Evolutionary conservation across 208 protist genomes (phyloP), one percentile per base, ranked within the genome.

Genomic region (Angomonas deanei): DNA sequence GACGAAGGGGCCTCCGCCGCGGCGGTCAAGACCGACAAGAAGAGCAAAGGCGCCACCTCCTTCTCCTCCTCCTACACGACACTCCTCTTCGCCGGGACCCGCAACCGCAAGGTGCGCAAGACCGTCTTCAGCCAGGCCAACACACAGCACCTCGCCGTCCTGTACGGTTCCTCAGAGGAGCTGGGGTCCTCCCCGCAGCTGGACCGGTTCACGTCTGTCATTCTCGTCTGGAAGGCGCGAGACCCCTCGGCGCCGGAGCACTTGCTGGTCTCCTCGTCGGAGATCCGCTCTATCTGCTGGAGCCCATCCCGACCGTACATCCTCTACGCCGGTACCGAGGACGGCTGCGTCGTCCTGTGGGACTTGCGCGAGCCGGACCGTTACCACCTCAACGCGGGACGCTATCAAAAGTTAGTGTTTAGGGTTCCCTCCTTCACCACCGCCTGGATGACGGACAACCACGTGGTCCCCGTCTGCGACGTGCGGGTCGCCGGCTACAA

Each of bases 151-250:
- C 27, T 91, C 10, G 71, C 70, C 28, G 74, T 71, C 11, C 70
- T 91, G 10, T 75, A 91, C 72, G 80, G 73, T 17, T 39, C 66
- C 1, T 34, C 32, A 3, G 38, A 68, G 10, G 66, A 70, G 32
- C 61, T 73, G 8, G 76, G 77, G 2, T 64, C 78, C 13, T 84
- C 77, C 3, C 60, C 60, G 30, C 61, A 52, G 30, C 64, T 88
- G 1, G 79, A 91, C 52, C 71, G 68, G 17, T 93, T 79, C 62
- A 59, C 70, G 59, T 87, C 82, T 15, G 80, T 93, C 23, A 61
- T 89, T 38, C 66, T 91, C n/a, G 33, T 91, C 38, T 93, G 87
- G 87, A 93, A 83, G 64, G 61, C 84, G 8, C 77, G 77, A 62
- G 74, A 87, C 67, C 65, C 60, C 24, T 71, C 72, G 4, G 49